phyloP scores from a whole-genome alignment of 441 rosid species.

The Omphalea diandra region DNA sequence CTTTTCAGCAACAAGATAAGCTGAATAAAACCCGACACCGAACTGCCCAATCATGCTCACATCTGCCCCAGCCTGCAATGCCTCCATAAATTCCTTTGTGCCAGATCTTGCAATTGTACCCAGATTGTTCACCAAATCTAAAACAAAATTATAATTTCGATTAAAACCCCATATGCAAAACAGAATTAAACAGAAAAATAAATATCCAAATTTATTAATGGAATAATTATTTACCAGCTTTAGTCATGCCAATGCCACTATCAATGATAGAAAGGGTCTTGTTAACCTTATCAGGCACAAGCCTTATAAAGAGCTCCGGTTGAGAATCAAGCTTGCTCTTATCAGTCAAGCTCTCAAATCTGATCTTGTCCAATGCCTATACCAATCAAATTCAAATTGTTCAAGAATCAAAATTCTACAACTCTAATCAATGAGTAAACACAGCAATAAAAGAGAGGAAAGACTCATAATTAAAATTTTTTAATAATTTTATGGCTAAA shows the following conservation, averaged over 20 bases:
- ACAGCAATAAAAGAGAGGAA: no score
- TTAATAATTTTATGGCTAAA: no score
- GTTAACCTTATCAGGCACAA: constrained; percentile 63
- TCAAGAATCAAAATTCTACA: no score
- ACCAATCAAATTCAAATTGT: not conserved
- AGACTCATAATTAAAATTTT: no score
- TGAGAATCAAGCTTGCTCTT: constrained; percentile 77
- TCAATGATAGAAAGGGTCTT: constrained; percentile 57
- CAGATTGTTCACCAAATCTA: constrained; percentile 74
- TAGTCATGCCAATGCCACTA: constrained; percentile 77
- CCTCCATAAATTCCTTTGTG: constrained; percentile 85
- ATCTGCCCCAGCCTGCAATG: constrained; percentile 75
- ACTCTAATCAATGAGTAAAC: no score
- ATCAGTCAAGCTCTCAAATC: constrained; percentile 71
- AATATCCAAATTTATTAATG: not conserved
- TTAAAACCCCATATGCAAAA: not conserved
- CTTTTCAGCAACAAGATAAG: constrained; percentile 74
- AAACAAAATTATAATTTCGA: not conserved
- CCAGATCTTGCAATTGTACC: constrained; percentile 88
- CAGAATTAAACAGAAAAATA: not conserved
- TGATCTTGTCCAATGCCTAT: constrained; percentile 64
- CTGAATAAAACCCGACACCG: constrained; percentile 79
- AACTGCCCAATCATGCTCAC: constrained; percentile 90
- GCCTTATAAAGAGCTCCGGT: constrained; percentile 63
- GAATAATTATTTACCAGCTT: constrained; percentile 43